phyloP scores from a whole-genome alignment of 1,139 yeast species.

The Debaryomycetaceae sp. region DNA sequence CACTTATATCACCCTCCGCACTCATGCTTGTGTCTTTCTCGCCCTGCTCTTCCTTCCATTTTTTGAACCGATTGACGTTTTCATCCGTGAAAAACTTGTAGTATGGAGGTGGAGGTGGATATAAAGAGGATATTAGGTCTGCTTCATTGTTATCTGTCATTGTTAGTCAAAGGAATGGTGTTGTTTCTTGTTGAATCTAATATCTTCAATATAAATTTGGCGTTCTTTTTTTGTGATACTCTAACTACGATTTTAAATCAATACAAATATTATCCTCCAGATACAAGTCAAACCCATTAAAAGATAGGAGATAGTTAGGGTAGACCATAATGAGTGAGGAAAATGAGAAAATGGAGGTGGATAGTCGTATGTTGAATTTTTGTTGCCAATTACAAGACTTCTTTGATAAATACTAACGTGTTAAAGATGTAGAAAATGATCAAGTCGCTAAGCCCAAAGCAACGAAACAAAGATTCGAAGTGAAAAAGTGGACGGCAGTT shows the following conservation, averaged over 20 bases:
- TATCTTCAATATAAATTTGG: neutral
- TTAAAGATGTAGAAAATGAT: slow-evolving; percentile 7
- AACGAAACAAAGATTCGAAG: slow-evolving; percentile 42
- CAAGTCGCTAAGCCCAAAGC: slow-evolving; percentile 7
- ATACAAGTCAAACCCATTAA: neutral
- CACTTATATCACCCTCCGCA: slow-evolving; percentile 3
- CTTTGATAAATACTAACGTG: slow-evolving; percentile 6
- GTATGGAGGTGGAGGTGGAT: slow-evolving; percentile 86
- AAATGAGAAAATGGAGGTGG: slow-evolving; percentile 29
- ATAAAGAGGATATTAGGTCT: slow-evolving; percentile 59
- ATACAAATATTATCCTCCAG: neutral
- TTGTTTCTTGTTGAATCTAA: neutral
- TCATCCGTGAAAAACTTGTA: slow-evolving; percentile 65
- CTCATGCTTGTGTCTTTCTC: slow-evolving; percentile 6
- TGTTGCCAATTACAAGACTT: neutral
- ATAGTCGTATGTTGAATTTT: slow-evolving; percentile 22
- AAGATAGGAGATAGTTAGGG: neutral
- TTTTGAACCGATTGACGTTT: slow-evolving; percentile 41
- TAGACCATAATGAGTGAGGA: slow-evolving; percentile 16
- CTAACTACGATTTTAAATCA: neutral
- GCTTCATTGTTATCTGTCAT: slow-evolving; percentile 15
- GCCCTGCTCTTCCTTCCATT: slow-evolving; percentile 14
- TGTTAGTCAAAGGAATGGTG: neutral
- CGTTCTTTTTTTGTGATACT: neutral
- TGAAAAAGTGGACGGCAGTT: slow-evolving; percentile 89